These are phyloP conservation scores for Linum lewisii DNA, from an alignment of 345 rosid genomes.

Conservation along the genomic window DNA sequence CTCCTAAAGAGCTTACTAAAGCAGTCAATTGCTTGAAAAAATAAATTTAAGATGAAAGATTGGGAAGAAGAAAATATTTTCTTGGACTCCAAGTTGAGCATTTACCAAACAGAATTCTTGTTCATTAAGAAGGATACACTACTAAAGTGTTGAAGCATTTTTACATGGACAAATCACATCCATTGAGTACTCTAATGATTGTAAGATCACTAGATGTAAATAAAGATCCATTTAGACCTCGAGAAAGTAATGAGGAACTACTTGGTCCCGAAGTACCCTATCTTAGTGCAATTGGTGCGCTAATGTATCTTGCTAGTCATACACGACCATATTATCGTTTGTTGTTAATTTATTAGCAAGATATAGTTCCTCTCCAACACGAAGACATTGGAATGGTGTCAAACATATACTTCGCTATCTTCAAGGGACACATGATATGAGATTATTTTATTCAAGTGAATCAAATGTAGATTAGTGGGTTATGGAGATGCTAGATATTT, in stretches of 20 bases:
- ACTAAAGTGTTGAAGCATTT: not conserved
- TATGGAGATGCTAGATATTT: not conserved
- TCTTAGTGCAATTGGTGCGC: conserved; percentile 2
- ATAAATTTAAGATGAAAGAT: not conserved
- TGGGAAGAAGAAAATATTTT: not conserved
- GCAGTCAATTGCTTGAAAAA: not conserved
- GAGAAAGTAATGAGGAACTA: not conserved
- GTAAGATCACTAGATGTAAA: not conserved
- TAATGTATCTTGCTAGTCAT: conserved; percentile 2
- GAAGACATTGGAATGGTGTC: not conserved
- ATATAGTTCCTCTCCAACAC: conserved; percentile 1
- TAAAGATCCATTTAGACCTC: not conserved
- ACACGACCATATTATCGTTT: not conserved
- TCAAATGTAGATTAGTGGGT: not conserved
- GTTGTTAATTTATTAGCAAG: not conserved
- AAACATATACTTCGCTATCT: conserved; percentile 1
- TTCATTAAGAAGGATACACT: not conserved
- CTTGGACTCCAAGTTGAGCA: not conserved
- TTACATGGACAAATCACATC: conserved; percentile 2
- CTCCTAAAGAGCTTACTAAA: not conserved
- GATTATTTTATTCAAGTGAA: not conserved
- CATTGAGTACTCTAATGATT: not conserved
- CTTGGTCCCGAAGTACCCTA: conserved; percentile 1
- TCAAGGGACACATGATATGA: not conserved
- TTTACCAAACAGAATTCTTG: not conserved